Base-by-base conservation (phyloP, 2,329 filamentous ascomycete species). In the Stemphylium vesicarium region DNA sequence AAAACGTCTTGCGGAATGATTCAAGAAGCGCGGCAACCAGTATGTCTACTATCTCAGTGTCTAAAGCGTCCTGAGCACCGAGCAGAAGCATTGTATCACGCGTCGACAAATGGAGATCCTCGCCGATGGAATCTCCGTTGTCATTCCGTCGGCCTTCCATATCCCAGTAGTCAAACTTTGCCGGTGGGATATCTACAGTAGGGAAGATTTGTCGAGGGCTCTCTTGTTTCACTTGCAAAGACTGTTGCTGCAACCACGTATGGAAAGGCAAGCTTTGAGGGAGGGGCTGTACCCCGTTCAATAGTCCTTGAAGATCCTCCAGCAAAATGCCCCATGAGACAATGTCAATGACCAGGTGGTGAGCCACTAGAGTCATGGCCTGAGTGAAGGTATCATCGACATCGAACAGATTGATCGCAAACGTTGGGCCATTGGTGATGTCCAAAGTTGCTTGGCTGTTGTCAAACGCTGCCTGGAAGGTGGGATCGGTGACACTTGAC, bases 1-100 rank as follows among this genome's bases (percentile, higher is more conserved):
- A 60, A 53, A 82, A 82, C 0, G 74, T 71, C 15, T 71, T 69
- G 3, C 72, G 74, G 63, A 82, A 82, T 0, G 80, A 78, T 45
- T 81, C 67, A 7, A 74, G 56, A 11, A 77, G 50, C 8, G 69
- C 69, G 2, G 74, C 70, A 3, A 76, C 63, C 32, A 77, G 60
- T 3, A 77, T 64, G 48, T 77, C 75, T 1, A 76, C 53, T 2
- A 70, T 72, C 42, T 77, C 73, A 0, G 74, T 77, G 4, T 63
- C 59, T 13, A 76, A 44, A 9, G 70, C 67, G 40, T 72, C 67
- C 43, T 77, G 72, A 15, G 66, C 65, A 9, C 70, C 70, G 5
- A 74, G 55, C 0, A 74, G 53, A 4, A 72, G 53, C 68, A 71
- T 72, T 2, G 73, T 73, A 24, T 72, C 68, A 26, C 67, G 66